Base-by-base conservation (phyloP, 2,329 filamentous ascomycete species). In the Clonostachys sp. region DNA sequence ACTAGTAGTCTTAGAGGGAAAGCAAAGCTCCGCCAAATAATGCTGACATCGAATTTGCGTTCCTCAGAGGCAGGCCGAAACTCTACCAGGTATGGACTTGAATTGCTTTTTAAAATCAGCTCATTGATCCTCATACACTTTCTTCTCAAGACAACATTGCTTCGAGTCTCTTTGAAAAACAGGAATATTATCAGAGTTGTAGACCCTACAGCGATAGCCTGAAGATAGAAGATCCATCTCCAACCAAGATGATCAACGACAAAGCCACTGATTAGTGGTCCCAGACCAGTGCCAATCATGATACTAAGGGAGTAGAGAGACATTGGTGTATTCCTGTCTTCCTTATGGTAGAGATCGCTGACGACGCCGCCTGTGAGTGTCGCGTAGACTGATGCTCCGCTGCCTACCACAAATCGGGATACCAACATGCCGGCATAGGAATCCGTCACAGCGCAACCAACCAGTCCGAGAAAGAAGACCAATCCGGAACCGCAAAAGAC, bases 201-300 rank as follows among this genome's bases (percentile, higher is more conserved):
- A 0, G 72, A 56, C 1, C 71, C 79, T 17, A 78, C 72, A 5
- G 74, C 67, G 20, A 87, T 86, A 14, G 81, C 71, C 52, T 88
- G 84, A 2, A 83, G 61, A 57, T 83, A 86, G 60, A 86, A 87
- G 5, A 87, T 78, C 83, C 84, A 87, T 30, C 81, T 68, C 81
- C 82, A 87, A 2, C 67, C 72, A 0, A 73, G 68, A 42, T 78
- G 71, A 12, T 83, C 71, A 0, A 80, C 79, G 24, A 87, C 74
- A 44, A 76, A 74, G 3, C 83, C 81, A 20, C 73, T 77, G 2
- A 84, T 58, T 6, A 87, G 50, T 1, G 83, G 83, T 0, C 84
- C 84, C 2, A 83, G 60, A 0, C 83, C 83, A 1, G 82, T 84
- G 1, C 84, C 84, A 13, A 81, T 73, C 5, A 87, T 66, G 0